Evolutionary conservation across 768 basidiomycete genomes (phyloP).

Genomic region (Kwoniella mangroviensis): DNA sequence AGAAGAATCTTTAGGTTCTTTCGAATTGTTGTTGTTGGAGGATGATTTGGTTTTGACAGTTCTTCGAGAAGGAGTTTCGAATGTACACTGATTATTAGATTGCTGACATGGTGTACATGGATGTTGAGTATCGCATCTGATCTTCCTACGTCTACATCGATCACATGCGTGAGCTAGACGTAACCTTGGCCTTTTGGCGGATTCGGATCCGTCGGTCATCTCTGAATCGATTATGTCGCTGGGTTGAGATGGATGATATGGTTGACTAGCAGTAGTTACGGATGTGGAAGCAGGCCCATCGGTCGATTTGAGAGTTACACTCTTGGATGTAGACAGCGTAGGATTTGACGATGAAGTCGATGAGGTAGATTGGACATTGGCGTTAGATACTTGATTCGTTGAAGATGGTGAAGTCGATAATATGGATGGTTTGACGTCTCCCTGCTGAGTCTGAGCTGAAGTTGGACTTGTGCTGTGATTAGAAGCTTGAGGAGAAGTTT

Average conservation of each 20-base stretch:
- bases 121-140: conserved; percentile 57
- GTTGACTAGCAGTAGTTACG: neutral
- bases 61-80: conserved; percentile 56
- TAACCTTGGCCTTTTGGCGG: conserved; percentile 50
- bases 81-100: conserved; percentile 56
- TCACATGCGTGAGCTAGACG: conserved; percentile 54
- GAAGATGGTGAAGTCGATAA: no score
- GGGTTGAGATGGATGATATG: neutral
- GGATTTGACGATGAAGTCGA: neutral
- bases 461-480: neutral
- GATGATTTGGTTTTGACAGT: conserved; percentile 44
- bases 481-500: neutral
- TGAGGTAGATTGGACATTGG: neutral
- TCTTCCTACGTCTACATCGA: conserved; percentile 49
- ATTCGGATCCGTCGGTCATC: conserved; percentile 13
- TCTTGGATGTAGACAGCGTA: neutral
- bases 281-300: neutral
- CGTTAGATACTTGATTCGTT: no score
- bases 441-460: neutral
- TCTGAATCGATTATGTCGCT: conserved; percentile 7
- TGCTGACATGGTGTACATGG: conserved; percentile 57
- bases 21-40: conserved; percentile 21
- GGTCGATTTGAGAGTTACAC: neutral
- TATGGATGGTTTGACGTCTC: neutral
- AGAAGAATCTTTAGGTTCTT: neutral